phyloP scores from a whole-genome alignment of 345 rosid species.

The Pseudoturritis turrita region DNA sequence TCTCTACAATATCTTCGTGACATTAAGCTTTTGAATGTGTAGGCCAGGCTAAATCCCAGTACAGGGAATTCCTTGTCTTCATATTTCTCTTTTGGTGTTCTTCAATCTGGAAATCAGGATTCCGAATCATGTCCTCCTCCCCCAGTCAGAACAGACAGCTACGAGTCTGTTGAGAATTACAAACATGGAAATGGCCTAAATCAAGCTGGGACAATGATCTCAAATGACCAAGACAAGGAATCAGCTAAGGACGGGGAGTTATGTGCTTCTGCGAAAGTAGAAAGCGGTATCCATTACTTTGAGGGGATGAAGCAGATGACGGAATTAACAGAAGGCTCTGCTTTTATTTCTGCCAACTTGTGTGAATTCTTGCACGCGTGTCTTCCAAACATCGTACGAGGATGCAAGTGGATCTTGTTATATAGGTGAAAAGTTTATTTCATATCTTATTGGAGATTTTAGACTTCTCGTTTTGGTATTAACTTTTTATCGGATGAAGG shows the following conservation, averaged over 20 bases:
- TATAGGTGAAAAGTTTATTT: slow-evolving; percentile 57
- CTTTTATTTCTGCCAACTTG: slow-evolving; percentile 58
- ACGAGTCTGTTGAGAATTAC: slow-evolving; percentile 32
- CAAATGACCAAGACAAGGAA: slow-evolving; percentile 5
- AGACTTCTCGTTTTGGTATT: slow-evolving; percentile 24
- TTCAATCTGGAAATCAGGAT: slow-evolving; percentile 37
- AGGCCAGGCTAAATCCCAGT: slow-evolving; percentile 50
- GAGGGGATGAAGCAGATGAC: slow-evolving; percentile 39
- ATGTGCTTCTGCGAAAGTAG: slow-evolving; percentile 32
- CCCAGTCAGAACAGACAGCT: slow-evolving; percentile 41
- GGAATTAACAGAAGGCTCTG: slow-evolving; percentile 53
- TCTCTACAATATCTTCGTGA: too few relatives aligned
- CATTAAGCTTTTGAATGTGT: slow-evolving; percentile 38
- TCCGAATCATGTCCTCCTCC: slow-evolving; percentile 39
- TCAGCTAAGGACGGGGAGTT: slow-evolving; percentile 9
- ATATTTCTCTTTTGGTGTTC: slow-evolving; percentile 44
- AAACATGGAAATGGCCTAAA: neutral
- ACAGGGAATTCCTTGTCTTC: slow-evolving; percentile 48
- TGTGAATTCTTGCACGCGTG: slow-evolving; percentile 67
- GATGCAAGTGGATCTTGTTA: slow-evolving; percentile 77
- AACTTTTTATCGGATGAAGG: slow-evolving; percentile 63
- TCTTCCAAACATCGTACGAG: slow-evolving; percentile 85
- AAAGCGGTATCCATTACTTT: slow-evolving; percentile 38
- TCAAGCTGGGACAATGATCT: slow-evolving; percentile 5
- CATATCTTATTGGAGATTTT: neutral